Evolutionary conservation across 768 basidiomycete genomes (phyloP).

Genomic region (Austroboletus festivus): DNA sequence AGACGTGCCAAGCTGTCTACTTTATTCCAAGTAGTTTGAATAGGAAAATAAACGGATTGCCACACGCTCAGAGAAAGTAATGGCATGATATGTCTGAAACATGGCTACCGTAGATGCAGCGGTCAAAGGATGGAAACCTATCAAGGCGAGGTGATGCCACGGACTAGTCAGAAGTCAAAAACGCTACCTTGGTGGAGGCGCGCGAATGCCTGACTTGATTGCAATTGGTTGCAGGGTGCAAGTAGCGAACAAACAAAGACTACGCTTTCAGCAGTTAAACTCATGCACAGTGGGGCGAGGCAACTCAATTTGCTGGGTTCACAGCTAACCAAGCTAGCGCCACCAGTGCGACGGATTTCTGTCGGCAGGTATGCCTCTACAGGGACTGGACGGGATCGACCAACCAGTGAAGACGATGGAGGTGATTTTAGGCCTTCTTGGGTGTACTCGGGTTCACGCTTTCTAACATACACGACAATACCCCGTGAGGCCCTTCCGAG

Average conservation of each 20-base stretch:
- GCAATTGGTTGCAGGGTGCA: no score
- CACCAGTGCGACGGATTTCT: not conserved
- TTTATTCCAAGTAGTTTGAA: conserved; percentile 42
- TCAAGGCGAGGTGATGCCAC: no score
- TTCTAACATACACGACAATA: conserved; percentile 53
- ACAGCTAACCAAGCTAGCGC: conserved; percentile 4
- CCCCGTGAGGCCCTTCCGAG: conserved; percentile 41
- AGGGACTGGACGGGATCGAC: conserved; percentile 6
- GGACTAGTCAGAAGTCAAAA: not conserved
- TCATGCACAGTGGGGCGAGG: conserved; percentile 10
- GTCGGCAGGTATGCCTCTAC: conserved; percentile 16
- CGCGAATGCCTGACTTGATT: no score
- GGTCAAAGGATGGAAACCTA: no score
- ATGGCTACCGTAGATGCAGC: no score
- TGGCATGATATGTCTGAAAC: no score
- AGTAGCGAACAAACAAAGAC: no score
- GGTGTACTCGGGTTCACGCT: conserved; percentile 51
- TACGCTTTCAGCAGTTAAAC: no score
- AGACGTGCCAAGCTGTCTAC: conserved; percentile 46
- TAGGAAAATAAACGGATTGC: no score
- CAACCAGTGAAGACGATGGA: conserved; percentile 15
- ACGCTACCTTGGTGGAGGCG: conserved; percentile 2
- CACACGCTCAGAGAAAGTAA: no score
- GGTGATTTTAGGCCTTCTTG: conserved; percentile 57
- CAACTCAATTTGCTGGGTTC: conserved; percentile 6